Conservation (phyloP, 257 asterid species). For the Solanum rostratum region DNA sequence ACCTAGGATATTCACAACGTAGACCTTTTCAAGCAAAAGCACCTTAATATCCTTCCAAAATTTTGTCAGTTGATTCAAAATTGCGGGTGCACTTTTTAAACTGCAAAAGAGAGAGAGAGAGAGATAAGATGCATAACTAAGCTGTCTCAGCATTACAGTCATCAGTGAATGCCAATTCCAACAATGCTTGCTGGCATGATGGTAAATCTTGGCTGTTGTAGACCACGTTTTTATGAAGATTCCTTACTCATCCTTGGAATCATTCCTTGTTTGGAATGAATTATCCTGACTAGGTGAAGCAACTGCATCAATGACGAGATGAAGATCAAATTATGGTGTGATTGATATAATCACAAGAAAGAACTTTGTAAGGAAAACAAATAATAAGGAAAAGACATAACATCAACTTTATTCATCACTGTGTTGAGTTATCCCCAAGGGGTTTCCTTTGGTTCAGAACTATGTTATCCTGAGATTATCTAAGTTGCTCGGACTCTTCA, state of each 20-base stretch:
- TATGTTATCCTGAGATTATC: not conserved
- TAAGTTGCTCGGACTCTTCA: too few relatives aligned
- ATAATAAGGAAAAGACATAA: not conserved
- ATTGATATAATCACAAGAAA: not conserved
- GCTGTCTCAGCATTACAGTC: not conserved
- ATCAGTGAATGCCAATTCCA: not conserved
- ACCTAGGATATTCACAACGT: conserved; percentile 88
- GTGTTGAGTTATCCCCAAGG: not conserved
- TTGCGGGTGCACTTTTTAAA: conserved; percentile 10
- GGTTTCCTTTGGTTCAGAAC: not conserved
- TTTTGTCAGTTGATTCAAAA: conserved; percentile 12
- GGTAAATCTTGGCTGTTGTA: conserved; percentile 11
- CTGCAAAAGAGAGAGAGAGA: conserved; percentile 29
- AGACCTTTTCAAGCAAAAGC: conserved; percentile 61
- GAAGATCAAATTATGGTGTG: not conserved
- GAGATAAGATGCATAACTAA: not conserved
- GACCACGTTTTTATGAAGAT: conserved; percentile 7
- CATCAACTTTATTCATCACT: not conserved
- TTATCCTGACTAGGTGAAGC: conserved; percentile 28
- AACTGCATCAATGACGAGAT: not conserved
- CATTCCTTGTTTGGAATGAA: not conserved
- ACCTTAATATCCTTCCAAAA: conserved; percentile 53
- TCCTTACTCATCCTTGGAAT: not conserved
- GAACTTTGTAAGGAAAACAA: not conserved
- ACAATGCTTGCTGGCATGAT: not conserved